These are phyloP conservation scores for Colletotrichum lindemuthianum DNA, from an alignment of 2,329 filamentous ascomycete genomes.

Conservation along the genomic window DNA sequence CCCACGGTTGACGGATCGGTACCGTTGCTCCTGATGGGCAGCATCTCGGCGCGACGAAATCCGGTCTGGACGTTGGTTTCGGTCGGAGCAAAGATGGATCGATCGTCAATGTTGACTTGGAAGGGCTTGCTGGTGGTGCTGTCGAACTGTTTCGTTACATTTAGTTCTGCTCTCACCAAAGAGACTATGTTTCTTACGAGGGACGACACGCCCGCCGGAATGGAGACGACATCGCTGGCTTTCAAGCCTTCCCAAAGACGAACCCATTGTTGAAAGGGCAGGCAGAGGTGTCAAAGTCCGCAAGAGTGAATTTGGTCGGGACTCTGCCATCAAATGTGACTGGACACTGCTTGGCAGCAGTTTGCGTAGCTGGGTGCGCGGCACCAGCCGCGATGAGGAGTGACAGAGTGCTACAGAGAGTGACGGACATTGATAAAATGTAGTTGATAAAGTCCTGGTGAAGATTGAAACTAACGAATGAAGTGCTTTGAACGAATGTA, in stretches of 20 bases:
- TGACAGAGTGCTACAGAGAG: neutral
- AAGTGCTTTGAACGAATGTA: no score
- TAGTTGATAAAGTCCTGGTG: no score
- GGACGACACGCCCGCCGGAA: constrained; percentile 46
- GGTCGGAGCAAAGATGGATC: constrained; percentile 66
- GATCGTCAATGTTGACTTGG: constrained; percentile 66
- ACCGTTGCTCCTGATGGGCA: constrained; percentile 59
- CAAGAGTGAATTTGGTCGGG: constrained; percentile 47
- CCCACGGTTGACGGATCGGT: constrained; percentile 62
- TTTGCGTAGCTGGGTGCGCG: neutral
- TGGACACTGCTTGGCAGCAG: constrained; percentile 43
- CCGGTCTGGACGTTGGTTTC: constrained; percentile 61
- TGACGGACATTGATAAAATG: no score
- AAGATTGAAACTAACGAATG: no score
- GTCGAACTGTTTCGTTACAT: constrained; percentile 51
- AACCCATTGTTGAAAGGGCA: constrained; percentile 60
- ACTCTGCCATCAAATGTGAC: constrained; percentile 59
- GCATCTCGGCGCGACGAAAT: constrained; percentile 69
- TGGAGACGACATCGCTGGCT: constrained; percentile 60
- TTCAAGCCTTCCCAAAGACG: constrained; percentile 62
- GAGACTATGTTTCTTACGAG: constrained; percentile 39
- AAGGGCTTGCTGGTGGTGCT: constrained; percentile 52
- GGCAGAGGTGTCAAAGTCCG: constrained; percentile 52
- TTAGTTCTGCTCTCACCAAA: neutral
- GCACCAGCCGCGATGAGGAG: constrained; percentile 2